Evolutionary conservation across 768 basidiomycete species (phyloP), one percentile per base, ranked within the genome.

Genomic region (Kwoniella botswanensis): DNA sequence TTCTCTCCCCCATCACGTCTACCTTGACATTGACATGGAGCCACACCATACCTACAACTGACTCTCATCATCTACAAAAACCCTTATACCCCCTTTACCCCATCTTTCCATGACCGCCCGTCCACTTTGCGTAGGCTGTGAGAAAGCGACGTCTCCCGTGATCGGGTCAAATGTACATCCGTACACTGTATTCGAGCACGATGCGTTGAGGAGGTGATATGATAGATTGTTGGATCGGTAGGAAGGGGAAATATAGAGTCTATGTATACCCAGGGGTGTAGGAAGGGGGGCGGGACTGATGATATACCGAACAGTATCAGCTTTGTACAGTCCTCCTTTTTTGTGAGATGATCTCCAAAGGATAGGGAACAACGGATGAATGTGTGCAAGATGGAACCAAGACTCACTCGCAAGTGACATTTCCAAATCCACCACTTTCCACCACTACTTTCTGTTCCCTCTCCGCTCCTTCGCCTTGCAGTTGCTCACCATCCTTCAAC

Each of bases 41-140:
- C 35, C 35, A 35, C 35, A 35, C 35, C 35, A 35, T 35, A 35
- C 35, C 57, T 67, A 78, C 4, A 76, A 61, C 68, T 81, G 79
- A 66, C 73, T 71, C 67, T 82, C 82, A 68, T 83, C 82, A 65
- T 83, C 82, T 24, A 78, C 77, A 66, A 83, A 83, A 6, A 83
- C 81, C 64, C 79, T 72, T 3, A 81, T 72, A n/a, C 35, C 53
- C 4, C 80, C 82, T 21, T 68, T 64, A 9, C 82, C 81, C 82
- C 80, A 83, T 4, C 60, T 52, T 61, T 78, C 71, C 82, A 83
- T 83, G 21, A 77, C 76, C 42, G 57, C 65, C 52, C 75, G 64
- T 13, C 82, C 82, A 35, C 76, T 78, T 35, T 77, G 73, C 17
- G 82, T 82, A 13, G 82, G 82, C 64, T 83, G 82, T 3, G 76